Conservation (phyloP, 768 basidiomycete species). For the Phylloporus arenicola region DNA sequence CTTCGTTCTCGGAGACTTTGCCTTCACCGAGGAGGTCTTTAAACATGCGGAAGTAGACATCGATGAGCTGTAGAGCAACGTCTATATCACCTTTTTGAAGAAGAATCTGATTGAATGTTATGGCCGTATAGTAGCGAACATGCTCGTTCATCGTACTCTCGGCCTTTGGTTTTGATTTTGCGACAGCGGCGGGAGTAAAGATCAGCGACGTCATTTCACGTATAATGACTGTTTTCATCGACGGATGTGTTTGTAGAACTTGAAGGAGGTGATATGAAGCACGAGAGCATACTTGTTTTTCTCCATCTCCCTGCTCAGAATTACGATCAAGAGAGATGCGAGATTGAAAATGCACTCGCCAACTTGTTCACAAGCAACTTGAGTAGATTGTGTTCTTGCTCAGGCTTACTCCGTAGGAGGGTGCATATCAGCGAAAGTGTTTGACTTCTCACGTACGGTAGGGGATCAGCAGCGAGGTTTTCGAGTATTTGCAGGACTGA, state of each 20-base stretch:
- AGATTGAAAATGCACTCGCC: conserved; percentile 36
- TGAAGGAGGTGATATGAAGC: conserved; percentile 88
- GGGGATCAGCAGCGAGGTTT: conserved; percentile 75
- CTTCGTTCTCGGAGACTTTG: conserved; percentile 29
- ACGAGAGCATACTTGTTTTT: conserved; percentile 82
- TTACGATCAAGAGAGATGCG: background rate
- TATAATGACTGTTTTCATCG: conserved; percentile 87
- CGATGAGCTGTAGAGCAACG: conserved; percentile 73
- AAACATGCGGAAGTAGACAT: conserved; percentile 94
- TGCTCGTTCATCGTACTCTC: conserved; percentile 52
- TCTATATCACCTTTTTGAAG: conserved; percentile 61
- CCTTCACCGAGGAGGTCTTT: conserved; percentile 74
- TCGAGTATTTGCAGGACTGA: conserved; percentile 86
- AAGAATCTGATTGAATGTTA: conserved; percentile 93
- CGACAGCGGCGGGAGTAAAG: conserved; percentile 29
- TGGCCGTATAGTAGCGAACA: conserved; percentile 84
- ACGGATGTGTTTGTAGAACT: conserved; percentile 83
- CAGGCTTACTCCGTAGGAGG: conserved; percentile 83
- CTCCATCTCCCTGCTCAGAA: conserved; percentile 69
- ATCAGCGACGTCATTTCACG: conserved; percentile 81
- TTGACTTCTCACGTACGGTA: conserved; percentile 85
- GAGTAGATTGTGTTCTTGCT: conserved; percentile 96
- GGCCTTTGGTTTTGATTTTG: conserved; percentile 11
- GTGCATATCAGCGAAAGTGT: conserved; percentile 70
- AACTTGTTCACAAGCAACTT: conserved; percentile 92